Conservation (phyloP, 2,329 filamentous ascomycete genomes). For the Penicillium sp. region DNA sequence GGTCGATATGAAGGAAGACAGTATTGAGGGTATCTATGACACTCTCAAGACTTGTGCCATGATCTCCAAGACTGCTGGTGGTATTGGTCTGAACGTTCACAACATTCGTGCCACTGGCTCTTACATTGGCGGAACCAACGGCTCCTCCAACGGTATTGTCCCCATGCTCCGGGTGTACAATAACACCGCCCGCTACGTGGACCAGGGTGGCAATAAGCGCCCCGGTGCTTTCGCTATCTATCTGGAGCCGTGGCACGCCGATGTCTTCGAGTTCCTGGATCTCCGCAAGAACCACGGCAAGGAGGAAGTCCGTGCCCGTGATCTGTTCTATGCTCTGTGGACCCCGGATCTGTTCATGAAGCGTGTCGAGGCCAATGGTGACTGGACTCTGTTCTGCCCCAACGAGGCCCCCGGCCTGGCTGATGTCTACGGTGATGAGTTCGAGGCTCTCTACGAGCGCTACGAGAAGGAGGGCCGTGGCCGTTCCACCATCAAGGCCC, state of each 20-base stretch:
- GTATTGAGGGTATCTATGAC: slow-evolving; percentile 98
- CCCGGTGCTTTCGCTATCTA: slow-evolving; percentile 99
- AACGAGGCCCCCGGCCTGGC: slow-evolving; percentile 94
- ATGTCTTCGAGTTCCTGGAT: slow-evolving; percentile 96
- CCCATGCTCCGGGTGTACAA: slow-evolving; percentile 99
- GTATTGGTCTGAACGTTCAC: slow-evolving; percentile 95
- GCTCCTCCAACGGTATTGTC: slow-evolving; percentile 94
- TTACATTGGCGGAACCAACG: slow-evolving; percentile 97
- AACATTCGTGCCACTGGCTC: slow-evolving; percentile 96
- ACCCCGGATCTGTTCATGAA: slow-evolving; percentile 99
- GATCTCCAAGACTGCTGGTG: slow-evolving; percentile 99
- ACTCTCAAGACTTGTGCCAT: slow-evolving; percentile 98
- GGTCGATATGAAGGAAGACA: slow-evolving; percentile 99
- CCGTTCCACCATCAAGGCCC: slow-evolving; percentile 89
- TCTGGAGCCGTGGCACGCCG: slow-evolving; percentile 97
- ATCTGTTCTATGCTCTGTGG: slow-evolving; percentile 97
- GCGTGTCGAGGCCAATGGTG: slow-evolving; percentile 93
- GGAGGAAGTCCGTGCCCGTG: slow-evolving; percentile 94
- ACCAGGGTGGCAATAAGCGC: slow-evolving; percentile 99
- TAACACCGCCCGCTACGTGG: slow-evolving; percentile 98
- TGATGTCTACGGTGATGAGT: slow-evolving; percentile 97
- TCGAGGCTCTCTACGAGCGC: slow-evolving; percentile 86
- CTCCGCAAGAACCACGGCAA: slow-evolving; percentile 99
- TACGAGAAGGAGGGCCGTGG: slow-evolving; percentile 90
- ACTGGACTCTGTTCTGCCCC: slow-evolving; percentile 98